Evolutionary conservation across 495 filamentous ascomycete species (phyloP), one percentile per base, ranked within the genome.

Genomic region (Achaetomiella virescens): DNA sequence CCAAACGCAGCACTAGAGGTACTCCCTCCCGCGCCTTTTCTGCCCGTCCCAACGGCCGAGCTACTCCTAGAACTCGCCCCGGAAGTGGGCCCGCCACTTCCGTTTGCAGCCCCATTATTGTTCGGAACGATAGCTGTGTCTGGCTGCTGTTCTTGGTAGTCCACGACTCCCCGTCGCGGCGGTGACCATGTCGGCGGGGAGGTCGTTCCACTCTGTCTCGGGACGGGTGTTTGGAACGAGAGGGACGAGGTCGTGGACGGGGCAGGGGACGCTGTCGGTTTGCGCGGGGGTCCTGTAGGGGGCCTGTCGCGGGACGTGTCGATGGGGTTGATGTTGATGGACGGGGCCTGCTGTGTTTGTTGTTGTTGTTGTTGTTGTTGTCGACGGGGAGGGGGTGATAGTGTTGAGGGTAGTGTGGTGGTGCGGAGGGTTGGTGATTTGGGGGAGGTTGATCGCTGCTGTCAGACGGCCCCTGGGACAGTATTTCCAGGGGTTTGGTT

Each of bases 201-300:
- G 54, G 54, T 82, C 79, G 61, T 82, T 82, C 79, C 79, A 82
- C 60, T 82, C 79, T n/a, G 62, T 72, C 21, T 76, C 72, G 33
- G 79, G 77, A 17, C 77, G 70, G 58, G 63, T 44, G 49, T 76
- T 79, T 81, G 78, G 64, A 69, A 82, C 4, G 78, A 85, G 24
- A 69, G 58, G 3, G 68, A 66, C 2, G 66, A 25, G 14, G 41
- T 61, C 3, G 54, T 42, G 2, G 61, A 53, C 5, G 61, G 36
- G 27, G 66, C 54, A 33, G 62, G 24, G 21, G 64, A 46, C 15
- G 44, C 14, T 9, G 44, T 1, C 0, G 60, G 27, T 27, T 17
- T 37, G 54, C 47, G 59, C 46, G 52, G 62, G 49, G 51, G 56
- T 18, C 17, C 45, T 42, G 25, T 24, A 47, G 24, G 15, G 41